Evolutionary conservation across 441 rosid genomes (phyloP), one percentile per base, ranked within the genome.

Genomic region (Kokia cookei): DNA sequence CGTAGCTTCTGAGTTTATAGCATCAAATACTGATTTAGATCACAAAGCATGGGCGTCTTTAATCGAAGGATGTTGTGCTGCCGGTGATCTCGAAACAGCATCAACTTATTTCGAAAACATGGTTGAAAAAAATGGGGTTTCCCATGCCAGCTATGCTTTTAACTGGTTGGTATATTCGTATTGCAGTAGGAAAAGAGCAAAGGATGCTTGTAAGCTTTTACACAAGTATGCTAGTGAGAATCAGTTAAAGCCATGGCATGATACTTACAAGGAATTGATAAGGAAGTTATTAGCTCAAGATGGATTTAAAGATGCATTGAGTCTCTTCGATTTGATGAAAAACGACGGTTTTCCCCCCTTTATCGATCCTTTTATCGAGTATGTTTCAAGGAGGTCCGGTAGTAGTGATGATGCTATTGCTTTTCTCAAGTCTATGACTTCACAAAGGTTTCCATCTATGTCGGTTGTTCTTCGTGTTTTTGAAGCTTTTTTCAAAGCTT

Each of bases 281-380:
- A 81, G 53, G 65, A 86, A 90, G 78, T 86, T 90, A 65, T 73
- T 95, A 83, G 85, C 69, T 75, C 87, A 86, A 66, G 89, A 84
- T 50, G 93, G 88, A 60, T 91, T 93, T 79, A 80, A 86, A 61
- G 92, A 87, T 70, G 97, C 97, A 77, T 77, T 92, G 82, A 81
- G 70, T 76, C 82, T 91, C 37, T 65, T 95, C 80, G 80, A 80
- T 58, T 73, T 88, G 79, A 93, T 96, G 99, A 92, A 82, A 80
- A 79, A 71, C 77, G 85, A 89, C 29, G 97, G 97, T 32, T 86
- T 80, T 78, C 97, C 97, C 53, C 97, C 98, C 60, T 84, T 76
- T 82, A 19, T 88, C 61, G 89, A 85, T 68, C 96, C 99, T 11
- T 85, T 89, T 75, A 77, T 93, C 50, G 82, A 77, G 62, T 78